Base-by-base conservation (phyloP, 2,329 filamentous ascomycete species). In the Zasmidium angulare region DNA sequence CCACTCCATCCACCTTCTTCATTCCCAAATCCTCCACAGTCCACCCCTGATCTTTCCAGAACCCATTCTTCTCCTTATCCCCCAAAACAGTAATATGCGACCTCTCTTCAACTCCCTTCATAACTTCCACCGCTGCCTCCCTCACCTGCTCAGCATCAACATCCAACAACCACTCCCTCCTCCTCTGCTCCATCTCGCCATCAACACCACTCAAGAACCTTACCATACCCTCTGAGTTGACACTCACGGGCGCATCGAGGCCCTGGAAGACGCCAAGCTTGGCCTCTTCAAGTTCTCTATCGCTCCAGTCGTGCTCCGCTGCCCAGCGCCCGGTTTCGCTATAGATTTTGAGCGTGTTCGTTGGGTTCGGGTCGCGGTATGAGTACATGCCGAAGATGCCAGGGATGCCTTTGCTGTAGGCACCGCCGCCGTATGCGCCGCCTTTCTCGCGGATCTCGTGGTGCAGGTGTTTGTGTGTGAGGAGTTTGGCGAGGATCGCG, bases 371-470 rank as follows among this genome's bases (percentile, higher is more conserved):
- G 73, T 99, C 95, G 53, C 95, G 90, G 81, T 99, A 99, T 48
- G 90, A 93, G 78, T 96, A 97, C 78, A 97, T 96, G 17, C 91
- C 91, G 68, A 99, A 98, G 1, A 96, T 75, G 22, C 93, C 93
- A 66, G 91, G 89, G 7, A 96, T 78, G 0, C 89, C 85, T 22
- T 87, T 86, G 48, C 89, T 88, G 73, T 91, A 93, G 1, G 95
- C 93, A 14, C 93, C 92, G 21, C 91, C 95, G 48, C 95, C 95
- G 68, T 99, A 99, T 0, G 95, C 95, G 40, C 95, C 95, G 29
- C 95, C 95, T 77, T 98, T 98, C 73, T 99, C 95, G 56, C 95
- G 90, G 66, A 99, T 97, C 76, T 98, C 95, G 67, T 96, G 93
- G 73, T 99, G 95, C 24, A 99, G 82, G 72, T 97, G 90, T 76